A percentile compares a stretch with the other conserved stretches of the same genome.
Evolutionary conservation across 2,329 filamentous ascomycete species (phyloP).

Genomic region (Trichoderma cornu-damae): DNA sequence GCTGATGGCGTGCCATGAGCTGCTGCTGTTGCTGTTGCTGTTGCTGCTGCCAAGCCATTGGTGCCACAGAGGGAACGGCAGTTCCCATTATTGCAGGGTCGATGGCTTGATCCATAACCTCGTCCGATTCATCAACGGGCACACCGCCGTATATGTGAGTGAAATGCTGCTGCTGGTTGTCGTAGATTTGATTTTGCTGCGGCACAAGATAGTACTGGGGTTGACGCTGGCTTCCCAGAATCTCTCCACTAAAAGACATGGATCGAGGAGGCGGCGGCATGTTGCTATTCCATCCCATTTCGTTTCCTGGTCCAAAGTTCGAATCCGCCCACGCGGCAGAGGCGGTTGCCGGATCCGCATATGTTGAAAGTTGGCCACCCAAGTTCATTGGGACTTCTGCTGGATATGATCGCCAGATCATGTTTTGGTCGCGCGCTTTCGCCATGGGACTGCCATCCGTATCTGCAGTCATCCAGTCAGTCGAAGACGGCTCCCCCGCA

Average conservation of each 20-base stretch:
- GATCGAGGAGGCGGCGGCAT: conserved; percentile 42
- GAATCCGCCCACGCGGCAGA: conserved; percentile 40
- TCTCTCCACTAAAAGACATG: conserved; percentile 45
- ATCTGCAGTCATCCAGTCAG: conserved; percentile 45
- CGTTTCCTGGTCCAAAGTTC: conserved; percentile 39
- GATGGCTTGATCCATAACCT: conserved; percentile 16
- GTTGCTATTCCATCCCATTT: conserved; percentile 40
- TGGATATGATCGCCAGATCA: conserved; percentile 47
- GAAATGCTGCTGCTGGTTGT: conserved; percentile 37
- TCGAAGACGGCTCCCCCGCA: conserved; percentile 36
- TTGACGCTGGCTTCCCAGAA: conserved; percentile 32
- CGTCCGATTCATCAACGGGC: conserved; percentile 35
- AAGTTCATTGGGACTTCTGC: conserved; percentile 47
- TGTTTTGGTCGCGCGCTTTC: conserved; percentile 40
- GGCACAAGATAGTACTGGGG: conserved; percentile 39
- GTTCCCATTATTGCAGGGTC: conserved; percentile 29
- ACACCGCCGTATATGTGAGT: conserved; percentile 43
- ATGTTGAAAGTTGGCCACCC: conserved; percentile 44
- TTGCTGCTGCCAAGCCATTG: conserved; percentile 40
- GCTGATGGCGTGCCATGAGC: conserved; percentile 11
- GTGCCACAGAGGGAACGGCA: conserved; percentile 34
- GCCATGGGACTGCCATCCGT: conserved; percentile 35
- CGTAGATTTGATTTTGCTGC: conserved; percentile 39
- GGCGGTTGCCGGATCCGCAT: conserved; percentile 39
- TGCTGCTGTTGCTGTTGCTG: conserved; percentile 4